These are phyloP conservation scores for Alternaria incomplexa DNA, from an alignment of 2,329 filamentous ascomycete genomes.

Conservation along the genomic window DNA sequence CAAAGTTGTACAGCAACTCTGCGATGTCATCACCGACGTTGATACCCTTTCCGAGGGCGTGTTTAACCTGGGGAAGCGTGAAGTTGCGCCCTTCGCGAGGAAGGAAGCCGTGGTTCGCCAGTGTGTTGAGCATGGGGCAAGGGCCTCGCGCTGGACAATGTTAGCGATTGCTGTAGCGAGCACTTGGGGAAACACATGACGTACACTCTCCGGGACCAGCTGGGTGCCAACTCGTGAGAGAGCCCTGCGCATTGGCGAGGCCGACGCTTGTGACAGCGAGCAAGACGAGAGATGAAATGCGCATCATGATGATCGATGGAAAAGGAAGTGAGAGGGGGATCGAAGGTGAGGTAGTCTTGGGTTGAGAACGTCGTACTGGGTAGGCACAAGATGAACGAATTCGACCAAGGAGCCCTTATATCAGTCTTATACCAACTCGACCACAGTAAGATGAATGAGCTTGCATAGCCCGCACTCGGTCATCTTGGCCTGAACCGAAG, in stretches of 20 bases:
- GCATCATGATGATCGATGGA: too few relatives aligned
- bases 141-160: slow-evolving; percentile 25
- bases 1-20: slow-evolving; percentile 4
- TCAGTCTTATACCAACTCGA: too few relatives aligned
- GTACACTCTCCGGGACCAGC: not conserved
- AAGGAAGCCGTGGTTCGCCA: slow-evolving; percentile 45
- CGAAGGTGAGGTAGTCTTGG: too few relatives aligned
- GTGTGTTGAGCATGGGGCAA: slow-evolving; percentile 44
- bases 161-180: not conserved
- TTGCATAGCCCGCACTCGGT: not conserved
- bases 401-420: too few relatives aligned
- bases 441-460: not conserved
- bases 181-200: not conserved
- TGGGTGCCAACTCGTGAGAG: slow-evolving; percentile 3
- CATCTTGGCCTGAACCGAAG: not conserved
- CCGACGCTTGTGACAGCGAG: too few relatives aligned
- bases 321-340: too few relatives aligned
- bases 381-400: too few relatives aligned
- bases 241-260: not conserved
- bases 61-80: slow-evolving; percentile 35
- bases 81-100: slow-evolving; percentile 44
- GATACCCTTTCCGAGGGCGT: slow-evolving; percentile 5
- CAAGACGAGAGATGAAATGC: too few relatives aligned
- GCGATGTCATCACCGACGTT: slow-evolving; percentile 9
- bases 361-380: too few relatives aligned